Evolutionary conservation across 1,139 yeast species (phyloP).

Genomic region (Lodderomyces theae): DNA sequence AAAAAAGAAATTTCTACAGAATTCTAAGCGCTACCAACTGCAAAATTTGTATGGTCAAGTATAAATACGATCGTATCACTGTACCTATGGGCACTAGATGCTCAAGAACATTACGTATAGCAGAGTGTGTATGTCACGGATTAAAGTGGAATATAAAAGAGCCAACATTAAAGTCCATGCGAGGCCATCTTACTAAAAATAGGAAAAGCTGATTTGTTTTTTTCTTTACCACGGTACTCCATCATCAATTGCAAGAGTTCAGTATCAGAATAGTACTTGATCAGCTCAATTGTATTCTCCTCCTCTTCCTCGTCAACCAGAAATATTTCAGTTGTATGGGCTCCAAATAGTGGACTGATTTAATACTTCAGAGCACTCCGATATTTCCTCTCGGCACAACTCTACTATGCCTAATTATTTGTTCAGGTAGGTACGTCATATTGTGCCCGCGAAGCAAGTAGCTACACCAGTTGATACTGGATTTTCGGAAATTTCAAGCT

Average conservation of each 20-base stretch:
- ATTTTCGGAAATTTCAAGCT: not conserved
- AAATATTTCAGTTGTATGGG: not conserved
- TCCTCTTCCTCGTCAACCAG: not conserved
- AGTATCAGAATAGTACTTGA: not conserved
- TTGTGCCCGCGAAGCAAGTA: not conserved
- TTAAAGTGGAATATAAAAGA: too few relatives aligned
- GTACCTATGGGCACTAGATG: too few relatives aligned
- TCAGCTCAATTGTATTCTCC: not conserved
- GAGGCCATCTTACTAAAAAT: too few relatives aligned
- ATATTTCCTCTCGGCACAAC: not conserved
- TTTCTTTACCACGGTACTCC: too few relatives aligned
- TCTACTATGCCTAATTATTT: not conserved
- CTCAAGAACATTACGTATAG: too few relatives aligned
- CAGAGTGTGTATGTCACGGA: too few relatives aligned
- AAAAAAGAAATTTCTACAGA: slow-evolving; percentile 7
- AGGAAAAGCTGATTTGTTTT: too few relatives aligned
- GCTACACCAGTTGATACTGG: not conserved
- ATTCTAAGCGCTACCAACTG: slow-evolving; percentile 9
- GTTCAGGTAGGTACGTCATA: not conserved
- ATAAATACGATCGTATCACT: too few relatives aligned
- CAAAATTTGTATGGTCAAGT: not conserved
- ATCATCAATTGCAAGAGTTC: not conserved
- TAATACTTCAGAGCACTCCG: not conserved
- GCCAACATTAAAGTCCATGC: too few relatives aligned
- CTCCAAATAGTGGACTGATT: not conserved